phyloP scores from a whole-genome alignment of 345 rosid species.

The Boechera stricta region DNA sequence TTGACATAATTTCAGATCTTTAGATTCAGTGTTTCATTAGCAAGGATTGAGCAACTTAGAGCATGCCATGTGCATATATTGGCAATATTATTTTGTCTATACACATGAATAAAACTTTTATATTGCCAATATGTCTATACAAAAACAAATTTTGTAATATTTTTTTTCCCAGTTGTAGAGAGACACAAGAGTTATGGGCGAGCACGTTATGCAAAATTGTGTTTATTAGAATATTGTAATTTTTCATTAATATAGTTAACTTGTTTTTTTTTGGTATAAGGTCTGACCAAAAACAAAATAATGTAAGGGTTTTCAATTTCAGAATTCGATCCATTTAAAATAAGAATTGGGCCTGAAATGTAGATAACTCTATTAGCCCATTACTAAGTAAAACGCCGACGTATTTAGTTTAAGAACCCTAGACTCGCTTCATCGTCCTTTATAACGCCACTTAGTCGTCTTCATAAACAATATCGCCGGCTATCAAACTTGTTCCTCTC shows the following conservation, averaged over 20 bases:
- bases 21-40: not conserved
- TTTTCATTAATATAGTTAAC: not conserved
- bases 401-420: conserved; percentile 16
- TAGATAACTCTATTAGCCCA: not conserved
- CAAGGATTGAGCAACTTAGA: not conserved
- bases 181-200: not conserved
- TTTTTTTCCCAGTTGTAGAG: not conserved
- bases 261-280: not conserved
- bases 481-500: not conserved
- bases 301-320: not conserved
- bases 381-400: not conserved
- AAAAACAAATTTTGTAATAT: not conserved
- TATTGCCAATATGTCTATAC: not conserved
- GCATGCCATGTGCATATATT: conserved; percentile 7
- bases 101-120: not conserved
- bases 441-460: not conserved
- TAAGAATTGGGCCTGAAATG: conserved; percentile 4
- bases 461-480: not conserved
- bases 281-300: not conserved
- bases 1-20: not conserved
- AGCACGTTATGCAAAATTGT: not conserved
- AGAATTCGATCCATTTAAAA: conserved; percentile 1
- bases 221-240: not conserved
- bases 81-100: not conserved
- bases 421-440: conserved; percentile 6